Evolutionary conservation across 179 eudicot genomes (phyloP).

Genomic region (Heliamphora pulchella): DNA sequence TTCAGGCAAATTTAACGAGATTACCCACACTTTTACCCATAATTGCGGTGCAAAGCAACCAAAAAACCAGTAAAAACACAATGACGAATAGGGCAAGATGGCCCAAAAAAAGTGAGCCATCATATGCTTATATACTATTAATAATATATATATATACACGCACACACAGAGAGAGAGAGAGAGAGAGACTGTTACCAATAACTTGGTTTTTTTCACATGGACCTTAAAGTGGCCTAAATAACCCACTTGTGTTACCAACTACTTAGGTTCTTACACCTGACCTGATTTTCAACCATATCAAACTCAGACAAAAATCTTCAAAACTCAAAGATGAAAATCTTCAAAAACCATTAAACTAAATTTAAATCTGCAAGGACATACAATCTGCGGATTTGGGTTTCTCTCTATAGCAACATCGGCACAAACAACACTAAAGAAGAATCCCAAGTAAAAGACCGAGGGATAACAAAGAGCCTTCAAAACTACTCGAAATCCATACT

Average conservation of each 20-base stretch:
- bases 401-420: background rate
- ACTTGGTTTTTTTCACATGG: slow-evolving; percentile 14
- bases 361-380: too few species aligned
- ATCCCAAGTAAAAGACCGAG: background rate
- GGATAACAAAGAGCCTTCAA: background rate
- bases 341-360: background rate
- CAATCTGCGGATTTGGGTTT: background rate
- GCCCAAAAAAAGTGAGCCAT: too few species aligned
- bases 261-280: background rate
- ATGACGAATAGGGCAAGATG: too few species aligned
- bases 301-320: background rate
- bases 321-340: background rate
- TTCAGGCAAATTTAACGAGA: too few species aligned
- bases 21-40: too few species aligned
- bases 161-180: too few species aligned
- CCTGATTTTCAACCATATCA: background rate
- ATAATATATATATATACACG: too few species aligned
- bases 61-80: too few species aligned
- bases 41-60: too few species aligned
- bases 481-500: background rate
- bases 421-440: background rate
- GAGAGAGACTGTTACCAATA: too few species aligned
- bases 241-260: background rate
- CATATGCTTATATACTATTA: too few species aligned
- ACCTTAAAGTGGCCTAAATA: slow-evolving; percentile 9